Conservation (phyloP, 148 eudicot genomes). For the Cornus controversa region DNA sequence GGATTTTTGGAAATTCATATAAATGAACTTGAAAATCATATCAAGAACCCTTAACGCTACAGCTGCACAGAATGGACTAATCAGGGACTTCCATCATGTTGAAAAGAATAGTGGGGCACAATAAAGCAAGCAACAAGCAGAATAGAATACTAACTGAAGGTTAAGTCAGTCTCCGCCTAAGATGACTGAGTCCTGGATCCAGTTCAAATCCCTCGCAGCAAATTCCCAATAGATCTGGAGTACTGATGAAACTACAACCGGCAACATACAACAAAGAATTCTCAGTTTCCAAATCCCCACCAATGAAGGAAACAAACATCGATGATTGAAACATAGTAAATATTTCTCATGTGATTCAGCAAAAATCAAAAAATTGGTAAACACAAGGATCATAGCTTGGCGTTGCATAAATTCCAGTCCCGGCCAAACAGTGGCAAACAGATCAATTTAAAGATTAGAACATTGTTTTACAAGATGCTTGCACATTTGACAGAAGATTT, state of each 20-base stretch:
- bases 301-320: slow-evolving; percentile 23
- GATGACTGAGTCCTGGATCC: slow-evolving; percentile 14
- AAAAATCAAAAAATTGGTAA: not conserved
- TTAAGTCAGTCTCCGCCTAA: not conserved
- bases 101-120: no score
- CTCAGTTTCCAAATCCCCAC: not conserved
- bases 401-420: not conserved
- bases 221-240: slow-evolving; percentile 28
- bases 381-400: not conserved
- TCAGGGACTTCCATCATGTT: no score
- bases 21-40: no score
- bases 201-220: slow-evolving; percentile 16
- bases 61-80: no score
- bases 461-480: not conserved
- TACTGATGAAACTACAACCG: slow-evolving; percentile 40
- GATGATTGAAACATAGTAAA: not conserved
- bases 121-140: not conserved
- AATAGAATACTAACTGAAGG: not conserved
- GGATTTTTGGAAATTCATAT: no score
- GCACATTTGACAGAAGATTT: not conserved
- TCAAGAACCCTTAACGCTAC: no score
- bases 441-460: not conserved
- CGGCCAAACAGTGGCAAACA: not conserved
- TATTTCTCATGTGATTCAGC: no score
- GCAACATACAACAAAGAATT: slow-evolving; percentile 4